These are phyloP conservation scores for Paracorniculantispora psalliotae DNA, from an alignment of 2,329 filamentous ascomycete genomes.

Conservation along the genomic window DNA sequence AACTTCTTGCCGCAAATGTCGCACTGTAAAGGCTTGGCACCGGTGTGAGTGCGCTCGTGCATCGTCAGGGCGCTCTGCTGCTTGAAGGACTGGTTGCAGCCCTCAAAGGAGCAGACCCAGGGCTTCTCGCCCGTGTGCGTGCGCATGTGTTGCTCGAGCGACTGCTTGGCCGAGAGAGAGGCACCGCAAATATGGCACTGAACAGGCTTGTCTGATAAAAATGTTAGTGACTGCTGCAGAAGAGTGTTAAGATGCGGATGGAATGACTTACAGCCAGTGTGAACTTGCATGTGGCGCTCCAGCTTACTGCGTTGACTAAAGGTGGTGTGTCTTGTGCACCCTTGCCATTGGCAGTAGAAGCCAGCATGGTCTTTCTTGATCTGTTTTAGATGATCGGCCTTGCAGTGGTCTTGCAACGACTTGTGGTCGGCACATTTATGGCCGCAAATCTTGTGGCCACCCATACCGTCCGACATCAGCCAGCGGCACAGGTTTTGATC, in stretches of 20 bases:
- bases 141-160: slow-evolving; percentile 61
- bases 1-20: slow-evolving; percentile 55
- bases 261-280: slow-evolving; percentile 55
- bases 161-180: slow-evolving; percentile 61
- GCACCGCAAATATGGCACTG: slow-evolving; percentile 51
- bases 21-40: slow-evolving; percentile 57
- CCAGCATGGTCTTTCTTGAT: slow-evolving; percentile 41
- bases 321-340: slow-evolving; percentile 47
- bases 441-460: slow-evolving; percentile 24
- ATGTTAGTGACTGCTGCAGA: slow-evolving; percentile 6
- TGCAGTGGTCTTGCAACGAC: slow-evolving; percentile 52
- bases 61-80: slow-evolving; percentile 66
- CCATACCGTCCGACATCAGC: slow-evolving; percentile 20
- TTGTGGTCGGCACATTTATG: slow-evolving; percentile 38
- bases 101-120: slow-evolving; percentile 47
- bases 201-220: slow-evolving; percentile 51
- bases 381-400: slow-evolving; percentile 42
- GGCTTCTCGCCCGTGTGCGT: slow-evolving; percentile 63
- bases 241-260: neutral
- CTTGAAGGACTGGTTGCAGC: slow-evolving; percentile 56
- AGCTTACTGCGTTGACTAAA: slow-evolving; percentile 60
- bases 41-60: slow-evolving; percentile 62
- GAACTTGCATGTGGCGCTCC: slow-evolving; percentile 60
- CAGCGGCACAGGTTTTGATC: slow-evolving; percentile 31
- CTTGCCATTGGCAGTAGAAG: slow-evolving; percentile 52